Evolutionary conservation across 129 eudicot species (phyloP), one percentile per base, ranked within the genome.

Genomic region (Tanacetum coccineum): DNA sequence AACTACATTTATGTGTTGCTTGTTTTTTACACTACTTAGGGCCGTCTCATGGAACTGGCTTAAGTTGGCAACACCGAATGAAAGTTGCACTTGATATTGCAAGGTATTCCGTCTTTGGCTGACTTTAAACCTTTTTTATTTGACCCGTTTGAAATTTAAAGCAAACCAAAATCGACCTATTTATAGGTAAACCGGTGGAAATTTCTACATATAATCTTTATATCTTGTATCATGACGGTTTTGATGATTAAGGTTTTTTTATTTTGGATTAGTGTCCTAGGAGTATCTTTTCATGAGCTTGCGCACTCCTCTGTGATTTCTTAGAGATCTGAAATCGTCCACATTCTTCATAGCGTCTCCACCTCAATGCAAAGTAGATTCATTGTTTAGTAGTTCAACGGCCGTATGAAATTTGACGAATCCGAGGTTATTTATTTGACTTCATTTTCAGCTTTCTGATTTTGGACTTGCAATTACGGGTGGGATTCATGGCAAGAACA

Each of bases 241-340:
- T 64, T 9, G 51, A 53, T 42, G 46, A 51, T 56, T 62, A 47
- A 62, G 18, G 48, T 60, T 20, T 25, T 59, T 13, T 76, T 46
- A n/a, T n/a, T n/a, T n/a, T n/a, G n/a, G 56, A 60, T n/a, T 74
- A 93, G 99, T 86, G 99, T 96, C 40, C 81, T 93, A 52, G n/a
- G 99, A 93, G 75, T 89, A 84, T 78, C 87, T n/a, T n/a, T 93
- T 72, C 99, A 93, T 19, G 99, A 93, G 83, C 92, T 19, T 93
- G n/a, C n/a, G 96, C 73, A 87, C 83, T 47, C 99, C 96, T 55
- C 92, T 6, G 84, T 93, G 30, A 88, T n/a, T 93, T 63, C 96
- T 89, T 72, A 81, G 99, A 81, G 87, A 93, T 78, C 60, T 93
- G 49, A 89, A 86, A 68, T 81, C 99, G 21, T 93, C 2, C 89